These are phyloP conservation scores for Nakazawaea holstii DNA, from an alignment of 805 yeast genomes.

Conservation along the genomic window DNA sequence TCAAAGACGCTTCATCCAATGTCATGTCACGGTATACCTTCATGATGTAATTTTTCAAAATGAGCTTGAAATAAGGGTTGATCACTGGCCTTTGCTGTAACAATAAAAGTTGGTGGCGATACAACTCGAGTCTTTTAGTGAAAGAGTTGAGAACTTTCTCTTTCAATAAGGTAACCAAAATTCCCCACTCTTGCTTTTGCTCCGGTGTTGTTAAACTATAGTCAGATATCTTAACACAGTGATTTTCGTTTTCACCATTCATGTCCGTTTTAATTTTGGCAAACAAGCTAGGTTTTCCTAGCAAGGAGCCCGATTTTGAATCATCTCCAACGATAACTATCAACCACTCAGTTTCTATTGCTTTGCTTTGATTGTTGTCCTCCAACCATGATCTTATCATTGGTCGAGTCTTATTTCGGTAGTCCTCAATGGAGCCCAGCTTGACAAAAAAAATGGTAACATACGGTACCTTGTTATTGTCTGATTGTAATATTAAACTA, in stretches of 20 bases:
- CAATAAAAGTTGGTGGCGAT: conserved; percentile 21
- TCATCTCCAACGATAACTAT: conserved; percentile 43
- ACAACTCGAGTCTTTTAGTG: conserved; percentile 36
- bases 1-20: conserved; percentile 55
- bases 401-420: conserved; percentile 77
- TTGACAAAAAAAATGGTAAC: conserved; percentile 65
- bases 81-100: conserved; percentile 14
- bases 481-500: conserved; percentile 7
- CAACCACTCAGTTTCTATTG: conserved; percentile 54
- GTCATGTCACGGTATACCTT: conserved; percentile 40
- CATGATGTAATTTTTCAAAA: conserved; percentile 25
- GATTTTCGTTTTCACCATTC: not conserved
- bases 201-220: not conserved
- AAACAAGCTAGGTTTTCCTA: conserved; percentile 23
- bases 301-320: conserved; percentile 17
- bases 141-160: conserved; percentile 51
- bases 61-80: conserved; percentile 10
- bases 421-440: conserved; percentile 64
- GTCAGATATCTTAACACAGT: not conserved
- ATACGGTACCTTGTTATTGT: conserved; percentile 35
- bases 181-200: conserved; percentile 1
- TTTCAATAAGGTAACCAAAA: not conserved
- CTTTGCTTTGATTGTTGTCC: conserved; percentile 28
- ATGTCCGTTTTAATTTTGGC: conserved; percentile 27
- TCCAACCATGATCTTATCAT: conserved; percentile 77